Conservation (phyloP, 345 rosid genomes). For the Hibiscus trionum region DNA sequence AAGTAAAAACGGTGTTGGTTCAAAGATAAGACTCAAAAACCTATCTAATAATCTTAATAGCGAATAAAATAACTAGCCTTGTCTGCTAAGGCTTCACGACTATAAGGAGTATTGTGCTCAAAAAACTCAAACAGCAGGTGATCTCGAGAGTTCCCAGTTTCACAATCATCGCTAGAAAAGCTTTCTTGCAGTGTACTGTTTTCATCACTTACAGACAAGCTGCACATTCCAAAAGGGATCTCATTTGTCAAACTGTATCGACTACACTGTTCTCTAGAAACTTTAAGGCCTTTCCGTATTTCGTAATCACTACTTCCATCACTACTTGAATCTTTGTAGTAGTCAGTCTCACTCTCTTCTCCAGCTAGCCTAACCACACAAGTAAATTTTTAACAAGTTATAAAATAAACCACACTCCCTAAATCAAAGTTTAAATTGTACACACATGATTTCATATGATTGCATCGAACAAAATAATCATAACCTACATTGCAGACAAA, state of each 20-base stretch:
- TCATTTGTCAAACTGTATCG: slow-evolving; percentile 4
- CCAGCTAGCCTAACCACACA: slow-evolving; percentile 18
- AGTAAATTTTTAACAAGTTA: slow-evolving; percentile 11
- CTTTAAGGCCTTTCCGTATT: slow-evolving; percentile 21
- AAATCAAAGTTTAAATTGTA: background rate
- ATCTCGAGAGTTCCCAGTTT: slow-evolving; percentile 15
- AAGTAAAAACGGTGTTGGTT: background rate
- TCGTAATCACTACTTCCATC: slow-evolving; percentile 45
- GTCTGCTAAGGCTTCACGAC: slow-evolving; percentile 33
- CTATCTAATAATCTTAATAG: slow-evolving; percentile 15
- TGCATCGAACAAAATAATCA: no score
- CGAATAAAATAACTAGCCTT: slow-evolving; percentile 19
- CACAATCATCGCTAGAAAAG: slow-evolving; percentile 28
- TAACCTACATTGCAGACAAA: no score
- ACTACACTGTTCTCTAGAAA: slow-evolving; percentile 1
- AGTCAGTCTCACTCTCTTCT: slow-evolving; percentile 26
- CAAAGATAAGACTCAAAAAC: slow-evolving; percentile 8
- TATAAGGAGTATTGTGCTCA: slow-evolving; percentile 26
- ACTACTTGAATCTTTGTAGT: slow-evolving; percentile 40
- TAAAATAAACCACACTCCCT: background rate
- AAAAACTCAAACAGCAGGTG: slow-evolving; percentile 26
- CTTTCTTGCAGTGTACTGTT: slow-evolving; percentile 18
- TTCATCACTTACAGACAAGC: slow-evolving; percentile 25
- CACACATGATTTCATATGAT: no score
- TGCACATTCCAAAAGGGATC: slow-evolving; percentile 10